Evolutionary conservation across 306 rosid species (phyloP), one percentile per base, ranked within the genome.

Genomic region (Trifolium subterraneum): DNA sequence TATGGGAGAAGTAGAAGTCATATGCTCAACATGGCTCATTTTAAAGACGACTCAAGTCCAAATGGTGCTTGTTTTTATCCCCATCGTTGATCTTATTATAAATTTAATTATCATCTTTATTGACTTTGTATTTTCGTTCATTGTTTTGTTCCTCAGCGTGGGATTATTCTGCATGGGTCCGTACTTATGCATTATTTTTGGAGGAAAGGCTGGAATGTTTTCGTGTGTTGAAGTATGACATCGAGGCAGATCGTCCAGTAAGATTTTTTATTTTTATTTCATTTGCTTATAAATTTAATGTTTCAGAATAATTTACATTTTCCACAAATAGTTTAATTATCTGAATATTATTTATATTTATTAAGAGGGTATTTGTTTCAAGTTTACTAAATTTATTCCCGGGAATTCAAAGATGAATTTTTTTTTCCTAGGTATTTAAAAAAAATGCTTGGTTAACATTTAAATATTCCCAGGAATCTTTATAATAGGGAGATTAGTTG

Each of bases 121-220:
- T 74, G 58, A 76, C 70, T 22, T 59, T 56, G 33, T 60, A 62
- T 64, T 38, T 73, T 77, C 84, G 8, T 73, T 68, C 77, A 44
- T 68, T 77, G 36, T 20, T 73, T 78, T 74, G 73, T 69, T 82
- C 36, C 74, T 70, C 80, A 95, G 99, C 99, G 55, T 95, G 99
- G 99, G 98, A 92, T 79, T 95, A 88, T 84, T 95, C 99, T 60
- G 84, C 85, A 68, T 95, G 98, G 99, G 97, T 95, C 20, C 99
- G 98, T 39, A 70, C 93, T 38, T 95, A 95, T 83, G 99, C 99
- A 39, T 86, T 95, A 66, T 95, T 87, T 86, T 83, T 95, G 93
- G 99, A 95, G 97, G 99, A 95, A 89, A 87, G 98, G 74, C 74
- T 95, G 82, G 99, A 95, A 81, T 95, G 99, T 68, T 95, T 90